Evolutionary conservation across 345 rosid species (phyloP), one percentile per base, ranked within the genome.

Genomic region (Moringa oleifera): DNA sequence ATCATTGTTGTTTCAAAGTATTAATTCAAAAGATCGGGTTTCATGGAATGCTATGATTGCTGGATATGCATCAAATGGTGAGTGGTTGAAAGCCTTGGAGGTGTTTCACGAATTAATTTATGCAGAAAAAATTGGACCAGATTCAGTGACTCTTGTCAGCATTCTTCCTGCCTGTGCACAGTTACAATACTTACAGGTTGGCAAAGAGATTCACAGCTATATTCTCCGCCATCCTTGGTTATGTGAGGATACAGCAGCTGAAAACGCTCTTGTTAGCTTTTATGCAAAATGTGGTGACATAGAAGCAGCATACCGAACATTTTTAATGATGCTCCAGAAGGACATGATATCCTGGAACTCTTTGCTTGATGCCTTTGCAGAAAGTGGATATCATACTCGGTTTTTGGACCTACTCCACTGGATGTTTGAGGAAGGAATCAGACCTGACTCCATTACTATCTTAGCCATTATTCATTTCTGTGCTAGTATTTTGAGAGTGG

Each of bases 21-120:
- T 84, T 87, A 69, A 66, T 70, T 71, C 58, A 31, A 84, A 79
- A 80, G 96, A 91, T 81, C 73, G 86, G 81, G 83, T 91, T 64
- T 81, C 97, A 12, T 91, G 97, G 97, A 91, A 91, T 31, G 83
- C 91, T 64, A 69, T 85, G 53, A 83, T 88, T 67, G 79, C 91
- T 1, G 96, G 97, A 55, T 85, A 76, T 69, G 85, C 80, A 59
- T 78, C 84, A 60, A 86, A 84, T 53, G 76, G 76, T 59, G 76
- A 79, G 66, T 86, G 84, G 86, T 69, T 63, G 60, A 77, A 74
- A 69, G 91, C 91, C 57, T 74, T 91, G 77, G 65, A 71, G 46
- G 61, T 79, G 46, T 88, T 88, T 76, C 76, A 50, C 0, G 78
- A 80, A 64, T 69, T 86, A 59, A 71, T 86, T 57, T 57, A 62